phyloP scores from a whole-genome alignment of 192 early-diverging fungal species.

The Coemansia sp. region DNA sequence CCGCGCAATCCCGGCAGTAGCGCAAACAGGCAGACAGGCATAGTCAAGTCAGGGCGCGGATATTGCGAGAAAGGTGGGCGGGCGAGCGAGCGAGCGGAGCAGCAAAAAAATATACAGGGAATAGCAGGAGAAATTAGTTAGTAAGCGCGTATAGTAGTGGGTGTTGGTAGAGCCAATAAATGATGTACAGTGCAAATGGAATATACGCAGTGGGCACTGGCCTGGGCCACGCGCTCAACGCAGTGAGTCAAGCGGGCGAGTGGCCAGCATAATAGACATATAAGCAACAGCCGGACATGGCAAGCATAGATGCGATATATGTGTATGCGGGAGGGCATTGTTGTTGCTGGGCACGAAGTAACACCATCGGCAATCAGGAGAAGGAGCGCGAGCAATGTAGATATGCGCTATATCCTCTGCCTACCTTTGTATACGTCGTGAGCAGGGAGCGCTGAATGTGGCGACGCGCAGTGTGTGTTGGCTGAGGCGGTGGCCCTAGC shows the following conservation, averaged over 20 bases:
- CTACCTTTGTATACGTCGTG: slow-evolving; percentile 23
- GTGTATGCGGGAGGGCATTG: neutral
- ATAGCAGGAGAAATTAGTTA: slow-evolving; percentile 11
- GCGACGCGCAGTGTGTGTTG: slow-evolving; percentile 23
- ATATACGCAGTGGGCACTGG: slow-evolving; percentile 13
- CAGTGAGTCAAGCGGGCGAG: slow-evolving; percentile 12
- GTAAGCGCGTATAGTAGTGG: neutral
- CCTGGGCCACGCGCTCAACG: slow-evolving; percentile 13
- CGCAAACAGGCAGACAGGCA: neutral
- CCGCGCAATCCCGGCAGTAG: slow-evolving; percentile 2
- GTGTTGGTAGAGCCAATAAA: neutral
- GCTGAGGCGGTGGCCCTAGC: slow-evolving; percentile 10
- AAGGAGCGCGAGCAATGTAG: neutral
- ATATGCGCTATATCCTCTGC: neutral
- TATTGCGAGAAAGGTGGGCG: neutral
- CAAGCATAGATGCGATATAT: slow-evolving; percentile 3
- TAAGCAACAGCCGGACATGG: neutral
- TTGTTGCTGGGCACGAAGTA: neutral
- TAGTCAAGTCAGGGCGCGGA: neutral
- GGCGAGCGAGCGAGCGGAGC: neutral
- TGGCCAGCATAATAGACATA: slow-evolving; percentile 8
- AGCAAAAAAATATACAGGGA: neutral
- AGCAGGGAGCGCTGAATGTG: slow-evolving; percentile 14
- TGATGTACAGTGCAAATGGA: neutral
- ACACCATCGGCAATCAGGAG: neutral